A percentile compares a stretch with the other conserved stretches of the same genome.
phyloP scores from a whole-genome alignment of 208 protist species.

The Lotmaria passim region DNA sequence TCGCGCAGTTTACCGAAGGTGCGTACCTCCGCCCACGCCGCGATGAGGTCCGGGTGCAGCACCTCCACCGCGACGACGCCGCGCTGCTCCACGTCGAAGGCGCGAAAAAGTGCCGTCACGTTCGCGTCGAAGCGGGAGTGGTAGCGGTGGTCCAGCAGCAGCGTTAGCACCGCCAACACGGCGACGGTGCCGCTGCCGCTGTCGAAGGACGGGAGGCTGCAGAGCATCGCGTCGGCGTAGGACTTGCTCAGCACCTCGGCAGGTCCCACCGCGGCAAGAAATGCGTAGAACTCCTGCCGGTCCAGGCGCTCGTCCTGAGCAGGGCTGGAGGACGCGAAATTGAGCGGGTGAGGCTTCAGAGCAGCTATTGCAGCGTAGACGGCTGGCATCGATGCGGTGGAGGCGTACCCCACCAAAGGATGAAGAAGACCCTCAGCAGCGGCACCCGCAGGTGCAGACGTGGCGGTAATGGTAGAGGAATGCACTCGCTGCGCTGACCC shows the following conservation, averaged over 20 bases:
- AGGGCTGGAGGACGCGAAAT: neutral
- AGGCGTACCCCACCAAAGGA: slow-evolving; percentile 69
- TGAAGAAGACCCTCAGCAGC: slow-evolving; percentile 21
- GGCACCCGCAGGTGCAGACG: neutral
- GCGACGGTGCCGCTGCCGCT: slow-evolving; percentile 24
- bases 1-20: slow-evolving; percentile 73
- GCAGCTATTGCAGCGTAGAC: slow-evolving; percentile 47
- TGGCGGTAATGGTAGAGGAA: neutral
- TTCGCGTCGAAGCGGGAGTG: slow-evolving; percentile 66
- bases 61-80: slow-evolving; percentile 56
- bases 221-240: slow-evolving; percentile 56
- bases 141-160: slow-evolving; percentile 61
- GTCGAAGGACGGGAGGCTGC: slow-evolving; percentile 35
- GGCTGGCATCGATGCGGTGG: slow-evolving; percentile 47
- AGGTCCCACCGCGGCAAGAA: slow-evolving; percentile 37
- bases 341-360: slow-evolving; percentile 30
- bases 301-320: slow-evolving; percentile 8
- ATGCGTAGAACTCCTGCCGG: slow-evolving; percentile 32
- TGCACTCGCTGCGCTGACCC: neutral
- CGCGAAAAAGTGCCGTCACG: slow-evolving; percentile 61
- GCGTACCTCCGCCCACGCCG: slow-evolving; percentile 65
- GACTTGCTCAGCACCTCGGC: slow-evolving; percentile 42
- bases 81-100: slow-evolving; percentile 58
- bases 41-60: slow-evolving; percentile 47
- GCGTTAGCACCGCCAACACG: slow-evolving; percentile 51